A percentile compares a stretch with the other conserved stretches of the same genome.
These are phyloP conservation scores for Leptographium flavum DNA, from an alignment of 2,329 filamentous ascomycete genomes.

Conservation along the genomic window DNA sequence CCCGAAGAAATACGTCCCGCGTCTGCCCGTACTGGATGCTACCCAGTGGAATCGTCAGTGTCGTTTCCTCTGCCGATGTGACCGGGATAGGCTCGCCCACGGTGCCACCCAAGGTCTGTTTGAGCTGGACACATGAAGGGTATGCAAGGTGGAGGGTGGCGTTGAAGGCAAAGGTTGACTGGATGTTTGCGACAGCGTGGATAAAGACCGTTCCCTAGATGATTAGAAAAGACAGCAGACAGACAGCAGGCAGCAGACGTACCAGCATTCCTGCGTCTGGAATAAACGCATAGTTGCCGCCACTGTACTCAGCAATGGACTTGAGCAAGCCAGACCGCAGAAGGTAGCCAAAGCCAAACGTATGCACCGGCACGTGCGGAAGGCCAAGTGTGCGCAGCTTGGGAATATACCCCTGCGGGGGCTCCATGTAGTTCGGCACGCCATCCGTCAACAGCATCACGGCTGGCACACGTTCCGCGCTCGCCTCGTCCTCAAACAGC, in stretches of 20 bases:
- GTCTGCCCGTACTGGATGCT: conserved; percentile 48
- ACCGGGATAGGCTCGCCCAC: conserved; percentile 21
- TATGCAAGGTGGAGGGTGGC: conserved; percentile 29
- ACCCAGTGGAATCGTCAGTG: conserved; percentile 28
- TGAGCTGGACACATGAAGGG: conserved; percentile 20
- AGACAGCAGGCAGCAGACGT: conserved; percentile 4
- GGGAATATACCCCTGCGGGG: conserved; percentile 36
- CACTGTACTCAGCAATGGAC: conserved; percentile 41
- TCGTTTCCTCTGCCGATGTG: conserved; percentile 1
- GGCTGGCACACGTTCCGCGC: conserved; percentile 25
- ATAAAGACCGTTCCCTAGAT: conserved; percentile 38
- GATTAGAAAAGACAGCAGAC: background rate
- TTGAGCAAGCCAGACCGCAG: conserved; percentile 39
- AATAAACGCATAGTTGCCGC: conserved; percentile 47
- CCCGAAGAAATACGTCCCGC: conserved; percentile 38
- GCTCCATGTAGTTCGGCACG: conserved; percentile 34
- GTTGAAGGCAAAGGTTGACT: conserved; percentile 39
- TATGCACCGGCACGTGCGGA: conserved; percentile 32
- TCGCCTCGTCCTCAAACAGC: conserved; percentile 24
- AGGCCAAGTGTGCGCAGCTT: conserved; percentile 30
- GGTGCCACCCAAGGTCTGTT: conserved; percentile 23
- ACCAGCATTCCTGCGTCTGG: conserved; percentile 47
- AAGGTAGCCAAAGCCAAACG: conserved; percentile 38
- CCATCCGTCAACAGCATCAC: conserved; percentile 42
- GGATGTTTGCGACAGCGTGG: conserved; percentile 46